Conservation (phyloP, 129 eudicot species). For the Solidago caesia region DNA sequence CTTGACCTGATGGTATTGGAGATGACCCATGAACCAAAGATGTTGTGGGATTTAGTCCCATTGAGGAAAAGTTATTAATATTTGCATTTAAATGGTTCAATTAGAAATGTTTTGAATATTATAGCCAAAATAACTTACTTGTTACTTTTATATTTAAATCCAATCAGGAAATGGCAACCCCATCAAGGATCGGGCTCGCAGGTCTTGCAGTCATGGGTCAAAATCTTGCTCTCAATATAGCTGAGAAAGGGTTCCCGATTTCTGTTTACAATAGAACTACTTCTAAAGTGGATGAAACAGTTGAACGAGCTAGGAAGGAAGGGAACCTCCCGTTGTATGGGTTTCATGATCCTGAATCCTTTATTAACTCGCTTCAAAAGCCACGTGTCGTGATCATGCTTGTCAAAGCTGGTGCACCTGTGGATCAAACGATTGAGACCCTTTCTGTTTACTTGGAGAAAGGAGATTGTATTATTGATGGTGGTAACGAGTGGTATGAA, state of each 20-base stretch:
- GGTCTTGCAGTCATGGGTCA: constrained; percentile 90
- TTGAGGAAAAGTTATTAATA: not conserved
- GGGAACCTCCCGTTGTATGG: constrained; percentile 69
- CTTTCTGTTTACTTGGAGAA: constrained; percentile 56
- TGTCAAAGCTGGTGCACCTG: constrained; percentile 74
- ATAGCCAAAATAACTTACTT: not conserved
- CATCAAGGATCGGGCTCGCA: constrained; percentile 77
- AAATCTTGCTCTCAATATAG: constrained; percentile 80
- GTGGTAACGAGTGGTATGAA: constrained; percentile 56
- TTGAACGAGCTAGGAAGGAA: constrained; percentile 56
- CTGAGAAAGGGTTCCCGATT: constrained; percentile 78
- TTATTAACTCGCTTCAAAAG: constrained; percentile 63
- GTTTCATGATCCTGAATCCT: constrained; percentile 62
- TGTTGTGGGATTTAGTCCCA: too few species aligned
- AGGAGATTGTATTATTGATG: constrained; percentile 48
- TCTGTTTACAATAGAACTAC: constrained; percentile 70
- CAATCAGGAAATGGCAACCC: constrained; percentile 46
- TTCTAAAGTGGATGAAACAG: constrained; percentile 70
- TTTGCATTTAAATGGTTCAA: not conserved
- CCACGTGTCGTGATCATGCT: constrained; percentile 74
- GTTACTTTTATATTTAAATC: not conserved
- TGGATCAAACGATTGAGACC: constrained; percentile 67
- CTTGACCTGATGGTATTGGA: too few species aligned
- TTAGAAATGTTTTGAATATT: not conserved
- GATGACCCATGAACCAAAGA: too few species aligned